Percentiles rank a stretch among this genome's conserved stretches.
Conservation (phyloP, 257 asterid species). For the Cinchona pubescens region DNA sequence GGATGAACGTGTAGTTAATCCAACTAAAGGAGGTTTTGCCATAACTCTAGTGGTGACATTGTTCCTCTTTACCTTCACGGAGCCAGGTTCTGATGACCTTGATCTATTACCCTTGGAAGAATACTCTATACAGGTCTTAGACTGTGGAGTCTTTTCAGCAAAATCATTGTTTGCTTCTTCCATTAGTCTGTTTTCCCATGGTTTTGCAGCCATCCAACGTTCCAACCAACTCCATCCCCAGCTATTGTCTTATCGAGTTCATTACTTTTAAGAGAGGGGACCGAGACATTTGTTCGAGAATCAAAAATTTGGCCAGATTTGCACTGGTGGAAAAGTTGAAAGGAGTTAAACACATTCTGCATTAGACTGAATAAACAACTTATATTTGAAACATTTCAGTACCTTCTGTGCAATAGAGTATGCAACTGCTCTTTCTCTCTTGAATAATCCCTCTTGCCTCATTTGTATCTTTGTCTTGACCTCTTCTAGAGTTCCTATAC, state of each 20-base stretch:
- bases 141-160: constrained; percentile 42
- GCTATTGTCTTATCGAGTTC: constrained; percentile 53
- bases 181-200: constrained; percentile 89
- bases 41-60: constrained; percentile 62
- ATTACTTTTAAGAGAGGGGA: constrained; percentile 37
- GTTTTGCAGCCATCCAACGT: constrained; percentile 96
- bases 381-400: not conserved
- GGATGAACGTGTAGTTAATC: constrained; percentile 48
- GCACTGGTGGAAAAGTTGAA: constrained; percentile 36
- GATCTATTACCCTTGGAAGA: constrained; percentile 26
- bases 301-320: constrained; percentile 49
- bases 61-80: constrained; percentile 62
- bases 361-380: not conserved
- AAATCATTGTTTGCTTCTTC: constrained; percentile 41
- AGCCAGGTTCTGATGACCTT: constrained; percentile 43
- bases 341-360: not conserved
- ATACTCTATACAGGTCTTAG: constrained; percentile 29
- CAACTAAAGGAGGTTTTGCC: constrained; percentile 55
- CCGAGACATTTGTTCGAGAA: constrained; percentile 34
- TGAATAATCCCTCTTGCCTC: constrained; percentile 88
- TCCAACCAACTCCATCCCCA: constrained; percentile 96
- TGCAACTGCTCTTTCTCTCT: constrained; percentile 89
- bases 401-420: constrained; percentile 86
- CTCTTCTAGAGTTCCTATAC: constrained; percentile 75
- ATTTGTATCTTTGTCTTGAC: constrained; percentile 72